Evolutionary conservation across 2,329 filamentous ascomycete species (phyloP), one percentile per base, ranked within the genome.

Genomic region (Penicillium janthinellum): DNA sequence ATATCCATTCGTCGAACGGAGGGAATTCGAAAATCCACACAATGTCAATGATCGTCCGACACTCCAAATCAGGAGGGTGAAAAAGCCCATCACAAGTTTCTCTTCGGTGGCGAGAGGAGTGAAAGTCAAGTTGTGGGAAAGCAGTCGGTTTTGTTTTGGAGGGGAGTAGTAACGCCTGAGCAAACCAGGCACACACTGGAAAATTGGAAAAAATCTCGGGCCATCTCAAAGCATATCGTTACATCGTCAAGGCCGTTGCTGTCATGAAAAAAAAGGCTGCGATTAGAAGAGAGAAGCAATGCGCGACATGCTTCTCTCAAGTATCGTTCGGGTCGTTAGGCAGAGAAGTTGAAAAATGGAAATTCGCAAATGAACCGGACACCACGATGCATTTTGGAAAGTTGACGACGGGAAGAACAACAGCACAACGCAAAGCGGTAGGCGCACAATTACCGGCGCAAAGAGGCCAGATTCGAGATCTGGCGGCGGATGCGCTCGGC

Each of bases 401-500:
- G 28, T 45, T 15, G 52, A 45, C 39, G n/a, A n/a, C 28, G 22
- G 38, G 28, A 42, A 11, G 11, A 31, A 28, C 25, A n/a, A 25
- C 25, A 28, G 42, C 41, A 25, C 2, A 17, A 12, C n/a, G 47
- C 20, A n/a, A 37, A 37, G 34, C 58, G 25, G 28, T 49, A 56
- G 47, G 34, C 52, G 56, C 57, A 12, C 64, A 45, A 64, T 60
- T 69, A 66, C 60, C 69, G 65, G 64, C 63, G 69, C 63, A 65
- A 71, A 41, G 64, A 72, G 56, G 73, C 66, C 70, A 75, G 70
- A 58, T 74, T 77, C 60, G 77, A 56, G 34, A 77, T 76, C 62
- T 77, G 74, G 56, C 75, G 69, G 39, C 74, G 72, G 49, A 77
- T 77, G 8, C 75, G 71, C 61, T 77, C 74, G 20, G 74, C 75